A percentile compares a stretch with the other conserved stretches of the same genome.
Evolutionary conservation across 2,329 filamentous ascomycete species (phyloP).

Genomic region (Stemphylium beticola): DNA sequence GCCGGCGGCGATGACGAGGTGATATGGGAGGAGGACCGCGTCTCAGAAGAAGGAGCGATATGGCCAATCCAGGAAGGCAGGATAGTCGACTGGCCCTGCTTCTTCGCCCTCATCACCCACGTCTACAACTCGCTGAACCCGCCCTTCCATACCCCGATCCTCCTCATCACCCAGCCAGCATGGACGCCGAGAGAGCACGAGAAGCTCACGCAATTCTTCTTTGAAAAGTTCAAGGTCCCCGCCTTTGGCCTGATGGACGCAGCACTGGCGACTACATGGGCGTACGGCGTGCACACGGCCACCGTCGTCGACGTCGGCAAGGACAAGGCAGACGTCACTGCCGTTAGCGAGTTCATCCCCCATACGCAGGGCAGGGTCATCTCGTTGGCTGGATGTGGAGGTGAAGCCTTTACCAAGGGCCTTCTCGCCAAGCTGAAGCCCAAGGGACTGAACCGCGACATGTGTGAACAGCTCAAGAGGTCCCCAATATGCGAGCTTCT

Average conservation of each 20-base stretch:
- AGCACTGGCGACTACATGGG: conserved; percentile 77
- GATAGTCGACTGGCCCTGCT: conserved; percentile 89
- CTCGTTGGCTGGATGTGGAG: conserved; percentile 73
- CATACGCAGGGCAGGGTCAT: conserved; percentile 70
- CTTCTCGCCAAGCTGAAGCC: conserved; percentile 69
- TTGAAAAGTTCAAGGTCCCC: conserved; percentile 95
- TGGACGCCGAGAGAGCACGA: conserved; percentile 92
- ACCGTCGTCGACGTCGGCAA: conserved; percentile 91
- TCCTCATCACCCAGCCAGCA: conserved; percentile 85
- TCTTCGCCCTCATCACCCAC: conserved; percentile 91
- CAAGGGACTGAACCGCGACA: conserved; percentile 64
- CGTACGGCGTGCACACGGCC: conserved; percentile 82
- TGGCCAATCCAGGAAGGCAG: conserved; percentile 83
- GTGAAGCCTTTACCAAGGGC: conserved; percentile 81
- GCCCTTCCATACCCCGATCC: conserved; percentile 90
- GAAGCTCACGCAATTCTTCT: conserved; percentile 88
- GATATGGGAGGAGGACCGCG: conserved; percentile 86
- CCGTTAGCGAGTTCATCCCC: conserved; percentile 81
- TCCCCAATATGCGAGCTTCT: conserved; percentile 68
- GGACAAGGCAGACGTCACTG: conserved; percentile 91
- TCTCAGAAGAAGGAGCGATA: conserved; percentile 85
- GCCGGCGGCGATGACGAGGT: conserved; percentile 61
- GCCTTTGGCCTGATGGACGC: conserved; percentile 90
- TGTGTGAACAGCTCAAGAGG: conserved; percentile 70
- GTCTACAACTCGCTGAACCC: conserved; percentile 88